Conservation (phyloP, 768 basidiomycete genomes). For the Suillus tomentosus region DNA sequence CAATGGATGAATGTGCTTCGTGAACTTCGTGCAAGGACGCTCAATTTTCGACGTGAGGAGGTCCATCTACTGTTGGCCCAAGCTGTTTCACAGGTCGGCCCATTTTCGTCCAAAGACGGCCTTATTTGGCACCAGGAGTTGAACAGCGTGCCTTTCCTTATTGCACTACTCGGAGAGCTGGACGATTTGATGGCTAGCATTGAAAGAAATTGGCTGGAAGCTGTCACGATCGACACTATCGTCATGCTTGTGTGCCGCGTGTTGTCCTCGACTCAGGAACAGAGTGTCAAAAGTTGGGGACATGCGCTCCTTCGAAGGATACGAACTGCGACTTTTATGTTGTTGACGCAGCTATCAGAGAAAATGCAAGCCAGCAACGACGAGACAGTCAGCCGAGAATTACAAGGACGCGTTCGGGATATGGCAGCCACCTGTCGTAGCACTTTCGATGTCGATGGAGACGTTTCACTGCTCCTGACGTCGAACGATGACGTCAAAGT, state of each 20-base stretch:
- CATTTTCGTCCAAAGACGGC: slow-evolving; percentile 14
- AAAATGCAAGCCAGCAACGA: slow-evolving; percentile 21
- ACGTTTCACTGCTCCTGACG: slow-evolving; percentile 17
- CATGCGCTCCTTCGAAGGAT: slow-evolving; percentile 33
- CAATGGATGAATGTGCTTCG: slow-evolving; percentile 55
- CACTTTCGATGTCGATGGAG: slow-evolving; percentile 30
- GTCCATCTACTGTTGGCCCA: slow-evolving; percentile 48
- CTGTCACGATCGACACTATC: slow-evolving; percentile 34
- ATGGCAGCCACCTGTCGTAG: slow-evolving; percentile 42
- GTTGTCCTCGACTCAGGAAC: slow-evolving; percentile 27
- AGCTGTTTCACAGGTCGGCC: slow-evolving; percentile 46
- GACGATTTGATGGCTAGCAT: slow-evolving; percentile 37
- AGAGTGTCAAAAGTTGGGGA: slow-evolving; percentile 18
- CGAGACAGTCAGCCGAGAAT: slow-evolving; percentile 16
- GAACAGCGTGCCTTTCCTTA: slow-evolving; percentile 34
- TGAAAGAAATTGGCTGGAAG: slow-evolving; percentile 44
- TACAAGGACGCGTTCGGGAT: slow-evolving; percentile 34
- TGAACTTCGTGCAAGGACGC: slow-evolving; percentile 41
- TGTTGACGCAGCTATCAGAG: slow-evolving; percentile 37
- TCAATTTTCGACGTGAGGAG: slow-evolving; percentile 42
- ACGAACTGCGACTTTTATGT: slow-evolving; percentile 35
- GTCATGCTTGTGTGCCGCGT: slow-evolving; percentile 39
- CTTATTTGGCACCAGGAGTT: slow-evolving; percentile 46
- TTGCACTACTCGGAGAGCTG: slow-evolving; percentile 39
- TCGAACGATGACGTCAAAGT: slow-evolving; percentile 26